Conservation (phyloP, 176 grass and related monocot genomes). For the Eleusine coracana region DNA sequence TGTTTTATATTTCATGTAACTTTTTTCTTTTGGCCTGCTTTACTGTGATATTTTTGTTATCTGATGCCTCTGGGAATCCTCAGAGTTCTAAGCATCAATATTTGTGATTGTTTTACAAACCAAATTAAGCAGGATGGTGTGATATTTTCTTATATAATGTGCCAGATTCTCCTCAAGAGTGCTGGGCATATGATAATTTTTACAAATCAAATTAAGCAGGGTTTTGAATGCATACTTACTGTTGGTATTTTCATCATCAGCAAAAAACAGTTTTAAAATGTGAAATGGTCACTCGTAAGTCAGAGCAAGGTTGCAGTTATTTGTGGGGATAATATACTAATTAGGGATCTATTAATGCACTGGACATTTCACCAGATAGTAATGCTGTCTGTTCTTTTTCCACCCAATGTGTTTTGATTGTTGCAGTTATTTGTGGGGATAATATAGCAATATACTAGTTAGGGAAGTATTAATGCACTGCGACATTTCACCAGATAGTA, state of each 20-base stretch:
- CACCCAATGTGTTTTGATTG: neutral
- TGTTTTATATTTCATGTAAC: neutral
- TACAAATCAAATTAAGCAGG: neutral
- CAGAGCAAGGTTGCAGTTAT: neutral
- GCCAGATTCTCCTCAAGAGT: neutral
- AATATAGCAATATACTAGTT: neutral
- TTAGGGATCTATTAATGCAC: too few species aligned
- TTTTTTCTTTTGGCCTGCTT: neutral
- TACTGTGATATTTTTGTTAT: neutral
- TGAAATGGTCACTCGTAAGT: neutral
- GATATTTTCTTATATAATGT: neutral
- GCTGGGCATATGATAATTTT: neutral
- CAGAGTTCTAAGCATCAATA: neutral
- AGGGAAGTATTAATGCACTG: too few species aligned
- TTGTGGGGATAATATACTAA: neutral
- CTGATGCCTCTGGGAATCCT: neutral
- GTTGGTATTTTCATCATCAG: neutral
- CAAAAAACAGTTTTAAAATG: neutral
- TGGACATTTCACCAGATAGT: neutral
- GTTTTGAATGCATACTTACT: neutral
- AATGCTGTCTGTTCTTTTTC: neutral
- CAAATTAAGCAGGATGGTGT: neutral
- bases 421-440: neutral
- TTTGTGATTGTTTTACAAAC: neutral
- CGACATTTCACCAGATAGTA: neutral